Percentiles rank a stretch among this genome's conserved stretches.
Conservation (phyloP, 1,284 basidiomycete genomes). For the Puccinia hordei region DNA sequence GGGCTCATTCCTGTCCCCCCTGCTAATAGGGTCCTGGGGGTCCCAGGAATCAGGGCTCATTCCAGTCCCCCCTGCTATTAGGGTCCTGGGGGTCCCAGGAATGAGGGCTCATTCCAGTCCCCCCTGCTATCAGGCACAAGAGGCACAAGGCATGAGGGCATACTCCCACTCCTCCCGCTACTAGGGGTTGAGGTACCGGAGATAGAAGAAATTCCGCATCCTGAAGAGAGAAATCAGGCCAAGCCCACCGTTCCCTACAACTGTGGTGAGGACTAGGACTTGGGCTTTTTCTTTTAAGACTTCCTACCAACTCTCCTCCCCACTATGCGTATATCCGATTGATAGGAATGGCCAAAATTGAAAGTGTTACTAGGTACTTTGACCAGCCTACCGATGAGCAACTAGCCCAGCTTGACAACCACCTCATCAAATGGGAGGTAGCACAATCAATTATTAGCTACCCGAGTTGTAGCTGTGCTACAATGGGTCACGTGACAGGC, state of each 20-base stretch:
- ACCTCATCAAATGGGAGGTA: constrained; percentile 37
- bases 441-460: background rate
- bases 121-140: too few species aligned
- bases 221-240: background rate
- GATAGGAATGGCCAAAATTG: background rate
- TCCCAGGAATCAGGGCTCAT: too few species aligned
- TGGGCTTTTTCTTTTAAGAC: background rate
- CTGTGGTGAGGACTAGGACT: background rate
- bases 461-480: too few species aligned
- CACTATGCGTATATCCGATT: background rate
- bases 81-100: too few species aligned
- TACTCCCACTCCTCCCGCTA: too few species aligned
- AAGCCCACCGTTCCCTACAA: background rate
- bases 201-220: background rate
- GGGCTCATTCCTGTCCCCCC: too few species aligned
- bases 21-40: too few species aligned
- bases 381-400: background rate
- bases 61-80: too few species aligned
- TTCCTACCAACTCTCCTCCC: background rate
- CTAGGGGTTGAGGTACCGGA: background rate
- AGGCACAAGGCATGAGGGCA: too few species aligned
- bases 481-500: too few species aligned
- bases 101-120: too few species aligned
- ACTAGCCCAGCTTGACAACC: constrained; percentile 30
- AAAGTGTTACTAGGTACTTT: constrained; percentile 5